Conservation (phyloP, 768 basidiomycete genomes). For the Russula griseocarnosa region DNA sequence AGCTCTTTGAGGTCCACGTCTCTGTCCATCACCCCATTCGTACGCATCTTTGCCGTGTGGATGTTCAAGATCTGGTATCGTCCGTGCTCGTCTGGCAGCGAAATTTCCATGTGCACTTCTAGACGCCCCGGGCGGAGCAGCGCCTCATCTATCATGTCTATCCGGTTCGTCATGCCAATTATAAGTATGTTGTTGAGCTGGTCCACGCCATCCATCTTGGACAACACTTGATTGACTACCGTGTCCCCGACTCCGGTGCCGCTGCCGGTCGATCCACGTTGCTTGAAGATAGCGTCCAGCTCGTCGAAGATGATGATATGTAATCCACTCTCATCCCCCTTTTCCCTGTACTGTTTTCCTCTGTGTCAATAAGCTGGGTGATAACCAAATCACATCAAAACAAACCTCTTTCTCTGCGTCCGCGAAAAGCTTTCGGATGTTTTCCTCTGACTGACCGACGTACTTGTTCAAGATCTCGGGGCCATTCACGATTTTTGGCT, state of each 20-base stretch:
- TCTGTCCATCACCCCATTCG: conserved; percentile 80
- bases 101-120: conserved; percentile 99
- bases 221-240: conserved; percentile 95
- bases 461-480: conserved; percentile 97
- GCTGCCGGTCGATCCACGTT: conserved; percentile 85
- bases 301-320: conserved; percentile 99
- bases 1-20: conserved; percentile 84
- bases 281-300: conserved; percentile 97
- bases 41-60: conserved; percentile 92
- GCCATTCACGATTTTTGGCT: conserved; percentile 98
- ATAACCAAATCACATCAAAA: conserved; percentile 4
- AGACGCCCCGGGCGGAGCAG: conserved; percentile 95
- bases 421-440: conserved; percentile 94
- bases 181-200: conserved; percentile 98
- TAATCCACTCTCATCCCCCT: conserved; percentile 92
- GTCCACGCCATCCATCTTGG: conserved; percentile 99
- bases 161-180: conserved; percentile 98
- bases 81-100: conserved; percentile 89
- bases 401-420: conserved; percentile 95
- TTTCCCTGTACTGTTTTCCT: conserved; percentile 78
- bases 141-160: conserved; percentile 99
- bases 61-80: conserved; percentile 92
- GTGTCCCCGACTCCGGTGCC: conserved; percentile 99
- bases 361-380: conserved; percentile 7
- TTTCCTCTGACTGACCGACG: conserved; percentile 96